A percentile compares a stretch with the other conserved stretches of the same genome.
Conservation (phyloP, 176 grass and related monocot species). For the Phragmites australis region DNA sequence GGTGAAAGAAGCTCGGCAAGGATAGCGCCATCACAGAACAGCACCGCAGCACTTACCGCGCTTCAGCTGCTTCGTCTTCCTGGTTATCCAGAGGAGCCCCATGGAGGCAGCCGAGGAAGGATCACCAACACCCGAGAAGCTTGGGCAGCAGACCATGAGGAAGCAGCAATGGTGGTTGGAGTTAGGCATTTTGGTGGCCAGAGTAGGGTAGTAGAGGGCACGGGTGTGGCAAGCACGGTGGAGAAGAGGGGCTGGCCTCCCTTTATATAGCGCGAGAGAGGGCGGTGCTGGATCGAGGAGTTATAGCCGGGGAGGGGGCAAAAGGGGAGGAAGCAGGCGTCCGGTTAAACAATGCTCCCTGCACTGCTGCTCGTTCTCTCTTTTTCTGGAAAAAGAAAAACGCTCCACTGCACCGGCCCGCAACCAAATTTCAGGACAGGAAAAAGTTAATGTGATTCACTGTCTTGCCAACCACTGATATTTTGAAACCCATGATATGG, state of each 20-base stretch:
- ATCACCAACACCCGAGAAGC: neutral
- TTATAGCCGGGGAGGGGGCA: slow-evolving; percentile 34
- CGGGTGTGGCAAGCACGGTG: neutral
- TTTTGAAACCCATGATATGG: neutral
- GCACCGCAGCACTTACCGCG: neutral
- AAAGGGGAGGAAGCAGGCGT: slow-evolving; percentile 44
- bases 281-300: neutral
- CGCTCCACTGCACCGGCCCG: neutral
- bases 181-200: slow-evolving; percentile 2
- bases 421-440: neutral
- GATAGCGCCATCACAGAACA: slow-evolving; percentile 33
- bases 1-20: slow-evolving; percentile 7
- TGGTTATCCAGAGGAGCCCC: neutral
- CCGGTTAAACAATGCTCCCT: slow-evolving; percentile 27
- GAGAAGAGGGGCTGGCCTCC: neutral
- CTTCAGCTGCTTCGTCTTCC: slow-evolving; percentile 10
- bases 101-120: neutral
- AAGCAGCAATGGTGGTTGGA: neutral
- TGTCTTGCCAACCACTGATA: neutral
- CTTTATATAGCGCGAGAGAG: slow-evolving; percentile 36
- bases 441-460: neutral
- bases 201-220: neutral
- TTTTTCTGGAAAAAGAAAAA: neutral
- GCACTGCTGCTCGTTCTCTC: neutral
- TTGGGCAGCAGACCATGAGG: neutral